Base-by-base conservation (phyloP, 495 filamentous ascomycete species). In the Monascus purpureus region DNA sequence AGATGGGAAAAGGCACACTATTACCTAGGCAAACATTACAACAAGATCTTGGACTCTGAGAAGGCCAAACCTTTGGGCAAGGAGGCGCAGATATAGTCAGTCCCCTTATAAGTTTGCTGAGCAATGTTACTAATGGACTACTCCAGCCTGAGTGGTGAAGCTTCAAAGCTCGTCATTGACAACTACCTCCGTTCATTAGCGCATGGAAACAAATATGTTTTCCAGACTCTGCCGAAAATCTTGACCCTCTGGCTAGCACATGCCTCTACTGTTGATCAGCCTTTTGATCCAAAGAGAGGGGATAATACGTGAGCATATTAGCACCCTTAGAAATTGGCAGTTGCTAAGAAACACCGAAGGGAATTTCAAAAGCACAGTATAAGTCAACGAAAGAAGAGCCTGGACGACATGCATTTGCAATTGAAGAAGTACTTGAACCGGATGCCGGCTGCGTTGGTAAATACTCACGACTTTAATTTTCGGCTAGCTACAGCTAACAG, bases 1-100 rank as follows among this genome's bases (percentile, higher is more conserved):
- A 76, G 73, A 38, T 99, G 87, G 86, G 92, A 99, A 44, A 94
- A 93, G 56, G 87, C 82, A 1, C 82, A 94, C 50, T 96, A 95
- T 52, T 93, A 95, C 54, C 68, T 99, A 12, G 90, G 90, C 8
- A 88, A 87, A 35, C 82, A 96, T 54, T 99, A 96, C 65, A 93
- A 94, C 49, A 99, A 95, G 48, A 69, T 96, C 11, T 65, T 93
- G 13, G 87, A 96, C 42, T 80, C 82, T 0, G 84, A 96, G 47
- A 88, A 81, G 49, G 63, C 66, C 6, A 71, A 93, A 26, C 73
- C 77, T 6, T 64, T 72, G 22, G 68, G 71, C 9, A 83, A 73
- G 43, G 72, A 76, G 46, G 67, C 63, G 16, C 50, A 63, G 15
- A 52, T 59, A 17, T 79, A 67, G 60, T 65, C 43, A 39, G 57